Base-by-base conservation (phyloP, 163 green algal species). In the Chlorella variabilis region DNA sequence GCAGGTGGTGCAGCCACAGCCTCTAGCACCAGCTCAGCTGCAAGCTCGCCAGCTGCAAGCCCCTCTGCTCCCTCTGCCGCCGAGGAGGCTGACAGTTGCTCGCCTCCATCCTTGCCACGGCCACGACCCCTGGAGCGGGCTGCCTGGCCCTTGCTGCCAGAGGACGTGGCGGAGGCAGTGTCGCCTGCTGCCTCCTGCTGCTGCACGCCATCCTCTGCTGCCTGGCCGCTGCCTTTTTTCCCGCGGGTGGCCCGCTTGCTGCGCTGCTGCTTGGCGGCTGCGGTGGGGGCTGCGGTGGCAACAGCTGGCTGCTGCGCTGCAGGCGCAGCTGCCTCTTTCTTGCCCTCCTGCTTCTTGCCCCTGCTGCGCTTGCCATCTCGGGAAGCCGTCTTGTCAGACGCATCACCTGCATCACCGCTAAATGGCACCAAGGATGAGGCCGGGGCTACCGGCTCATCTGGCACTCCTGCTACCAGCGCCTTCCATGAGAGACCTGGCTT, bases 401-500 rank as follows among this genome's bases (percentile, higher is more conserved):
- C 29, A 23, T 49, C 51, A 27, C 11, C 71, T 17, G 38, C 51
- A 21, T 17, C 51, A 25, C n/a, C 20, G n/a, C 42, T n/a, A 27
- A 54, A 11, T 20, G 31, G 7, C 6, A n/a, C 33, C 73, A 58
- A n/a, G 2, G 73, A 11, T 29, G 51, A 23, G 15, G 36, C 29
- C 21, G 75, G 42, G 20, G 51, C 34, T n/a, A 54, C 18, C n/a
- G n/a, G 23, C 62, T 56, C 34, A 31, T 82, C 63, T 1, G 77
- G 66, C 51, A 77, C 49, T 0, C 77, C 77, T 2, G 66, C 45
- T 36, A 83, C 25, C 66, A 83, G 38, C 6, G 77, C 27, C 51
- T 67, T 77, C 66, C 65, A 83, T 3, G 77, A 83, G 2, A 75
- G 17, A 1, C 77, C 77, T 3, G 77, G 77, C 66, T 77, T 83